A percentile compares a stretch with the other conserved stretches of the same genome.
phyloP scores from a whole-genome alignment of 2,329 filamentous ascomycete species.

The Beauveria sp. region DNA sequence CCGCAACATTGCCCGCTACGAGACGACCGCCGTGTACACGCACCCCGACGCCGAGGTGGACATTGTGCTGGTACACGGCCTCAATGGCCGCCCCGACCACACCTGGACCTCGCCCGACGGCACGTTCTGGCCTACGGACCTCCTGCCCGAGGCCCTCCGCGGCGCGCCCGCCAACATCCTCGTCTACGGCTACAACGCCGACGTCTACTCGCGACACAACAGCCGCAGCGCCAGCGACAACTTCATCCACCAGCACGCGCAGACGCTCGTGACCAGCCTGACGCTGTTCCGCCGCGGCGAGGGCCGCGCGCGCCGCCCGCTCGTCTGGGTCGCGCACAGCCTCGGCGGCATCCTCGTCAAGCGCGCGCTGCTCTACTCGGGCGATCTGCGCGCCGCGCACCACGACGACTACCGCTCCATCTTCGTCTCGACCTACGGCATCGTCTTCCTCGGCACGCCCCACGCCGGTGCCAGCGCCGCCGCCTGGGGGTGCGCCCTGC shows the following conservation, averaged over 20 bases:
- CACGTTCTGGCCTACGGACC: conserved; percentile 62
- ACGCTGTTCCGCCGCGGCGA: conserved; percentile 55
- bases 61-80: conserved; percentile 64
- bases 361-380: conserved; percentile 59
- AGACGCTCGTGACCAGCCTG: conserved; percentile 57
- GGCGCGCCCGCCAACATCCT: conserved; percentile 54
- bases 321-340: conserved; percentile 71
- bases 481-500: conserved; percentile 58
- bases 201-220: conserved; percentile 44
- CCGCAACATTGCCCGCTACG: conserved; percentile 37
- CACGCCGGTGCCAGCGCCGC: conserved; percentile 64
- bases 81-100: conserved; percentile 56
- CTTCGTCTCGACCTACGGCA: conserved; percentile 66
- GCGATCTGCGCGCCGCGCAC: conserved; percentile 50
- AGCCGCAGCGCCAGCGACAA: conserved; percentile 54
- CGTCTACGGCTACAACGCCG: conserved; percentile 69
- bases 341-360: conserved; percentile 68
- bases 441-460: conserved; percentile 71
- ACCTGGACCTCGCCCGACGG: conserved; percentile 54
- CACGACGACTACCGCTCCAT: conserved; percentile 60
- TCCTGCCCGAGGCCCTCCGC: conserved; percentile 54
- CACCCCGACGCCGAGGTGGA: conserved; percentile 53
- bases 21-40: conserved; percentile 51
- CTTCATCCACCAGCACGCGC: conserved; percentile 63
- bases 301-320: conserved; percentile 52